phyloP scores from a whole-genome alignment of 116 monocot species.

The Papilionanthe hybrid region DNA sequence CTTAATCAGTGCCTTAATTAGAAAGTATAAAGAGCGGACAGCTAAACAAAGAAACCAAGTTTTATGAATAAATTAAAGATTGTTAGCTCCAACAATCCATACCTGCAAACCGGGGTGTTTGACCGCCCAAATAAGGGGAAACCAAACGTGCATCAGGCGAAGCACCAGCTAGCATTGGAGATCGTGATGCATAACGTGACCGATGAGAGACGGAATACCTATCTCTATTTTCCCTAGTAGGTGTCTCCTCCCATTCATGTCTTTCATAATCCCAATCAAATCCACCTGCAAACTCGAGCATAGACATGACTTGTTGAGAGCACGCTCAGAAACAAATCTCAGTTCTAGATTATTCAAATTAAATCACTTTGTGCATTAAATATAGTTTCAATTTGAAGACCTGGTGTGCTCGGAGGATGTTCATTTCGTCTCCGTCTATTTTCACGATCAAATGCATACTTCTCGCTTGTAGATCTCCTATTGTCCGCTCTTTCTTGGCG shows the following conservation, averaged over 20 bases:
- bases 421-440: constrained; percentile 43
- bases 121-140: constrained; percentile 79
- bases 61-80: neutral
- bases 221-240: constrained; percentile 47
- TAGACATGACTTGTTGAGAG: constrained; percentile 8
- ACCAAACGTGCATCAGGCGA: constrained; percentile 88
- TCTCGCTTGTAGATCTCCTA: constrained; percentile 25
- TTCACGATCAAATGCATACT: constrained; percentile 21
- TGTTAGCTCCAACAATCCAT: constrained; percentile 2
- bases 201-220: constrained; percentile 29
- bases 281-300: constrained; percentile 30
- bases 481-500: constrained; percentile 33
- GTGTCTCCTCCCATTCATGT: constrained; percentile 91
- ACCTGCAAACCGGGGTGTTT: constrained; percentile 71
- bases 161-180: constrained; percentile 70
- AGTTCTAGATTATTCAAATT: neutral
- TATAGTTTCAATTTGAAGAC: constrained; percentile 14
- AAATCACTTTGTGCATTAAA: constrained; percentile 1
- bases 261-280: constrained; percentile 82
- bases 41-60: neutral
- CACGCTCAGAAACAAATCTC: neutral
- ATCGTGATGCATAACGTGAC: constrained; percentile 48
- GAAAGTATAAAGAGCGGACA: neutral
- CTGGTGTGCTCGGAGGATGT: constrained; percentile 37
- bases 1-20: neutral